phyloP scores from a whole-genome alignment of 192 early-diverging fungal genomes.

The Linnemannia exigua region DNA sequence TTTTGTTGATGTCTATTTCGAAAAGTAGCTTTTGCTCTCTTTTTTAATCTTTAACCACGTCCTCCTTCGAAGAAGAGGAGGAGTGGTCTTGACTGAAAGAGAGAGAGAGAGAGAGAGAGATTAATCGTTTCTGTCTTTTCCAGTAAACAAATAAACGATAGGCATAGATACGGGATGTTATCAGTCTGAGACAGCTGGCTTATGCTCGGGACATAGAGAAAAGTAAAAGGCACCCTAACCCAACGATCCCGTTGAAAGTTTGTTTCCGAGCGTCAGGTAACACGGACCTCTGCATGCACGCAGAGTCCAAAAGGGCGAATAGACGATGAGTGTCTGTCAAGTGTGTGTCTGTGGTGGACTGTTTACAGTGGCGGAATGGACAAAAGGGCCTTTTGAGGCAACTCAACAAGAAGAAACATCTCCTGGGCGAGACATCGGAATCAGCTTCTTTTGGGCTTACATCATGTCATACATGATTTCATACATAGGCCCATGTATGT shows the following conservation, averaged over 20 bases:
- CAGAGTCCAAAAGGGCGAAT: neutral
- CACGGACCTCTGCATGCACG: neutral
- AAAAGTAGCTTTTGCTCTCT: too few relatives aligned
- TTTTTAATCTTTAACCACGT: too few relatives aligned
- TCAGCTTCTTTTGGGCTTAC: neutral
- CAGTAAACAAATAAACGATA: neutral
- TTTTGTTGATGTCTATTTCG: too few relatives aligned
- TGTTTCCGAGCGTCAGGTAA: neutral
- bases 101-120: neutral
- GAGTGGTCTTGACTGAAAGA: too few relatives aligned
- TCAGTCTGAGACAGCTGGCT: neutral
- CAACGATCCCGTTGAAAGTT: too few relatives aligned
- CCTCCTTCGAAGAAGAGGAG: too few relatives aligned
- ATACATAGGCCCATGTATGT: too few relatives aligned
- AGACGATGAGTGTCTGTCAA: neutral
- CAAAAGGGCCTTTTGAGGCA: neutral
- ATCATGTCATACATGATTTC: too few relatives aligned
- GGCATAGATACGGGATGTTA: neutral
- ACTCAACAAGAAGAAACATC: neutral
- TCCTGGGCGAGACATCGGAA: neutral
- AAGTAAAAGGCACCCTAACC: neutral
- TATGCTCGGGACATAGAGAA: neutral
- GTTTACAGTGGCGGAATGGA: neutral
- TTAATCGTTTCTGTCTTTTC: neutral
- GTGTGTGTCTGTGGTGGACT: neutral